Base-by-base conservation (phyloP, 2,329 filamentous ascomycete species). In the Pseudocercospora macadamiae region DNA sequence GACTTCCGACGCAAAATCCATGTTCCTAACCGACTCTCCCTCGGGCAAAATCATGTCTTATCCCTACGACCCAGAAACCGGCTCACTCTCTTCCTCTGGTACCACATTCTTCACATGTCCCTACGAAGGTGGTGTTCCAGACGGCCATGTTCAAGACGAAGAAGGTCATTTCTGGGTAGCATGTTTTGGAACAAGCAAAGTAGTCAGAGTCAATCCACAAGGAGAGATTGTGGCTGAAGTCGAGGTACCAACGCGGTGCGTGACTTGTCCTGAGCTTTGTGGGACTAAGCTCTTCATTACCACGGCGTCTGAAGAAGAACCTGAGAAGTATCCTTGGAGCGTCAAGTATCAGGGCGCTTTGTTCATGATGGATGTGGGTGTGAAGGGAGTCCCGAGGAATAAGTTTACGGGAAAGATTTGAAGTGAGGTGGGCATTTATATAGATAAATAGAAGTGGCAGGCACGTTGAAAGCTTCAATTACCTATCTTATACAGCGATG, bases 141-240 rank as follows among this genome's bases (percentile, higher is more conserved):
- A 97, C 74, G 93, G 93, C 2, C 93, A 93, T 76, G 87, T 88
- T 62, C 84, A 96, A 69, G 93, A 97, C 71, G 83, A 82, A 42
- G 86, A 96, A 55, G 92, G 91, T n/a, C 88, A 89, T 77, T 82
- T 96, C 69, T 97, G 93, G 93, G 87, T 89, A 61, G 90, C 91
- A 6, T 81, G 95, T n/a, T 95, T 91, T 71, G 91, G 91, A 54
- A 89, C 89, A 62, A 80, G 84, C 59, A 84, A 86, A 60, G 90
- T 96, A 21, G 77, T 96, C 64, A 86, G 89, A 72, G 88, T 96
- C 69, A 85, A 83, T 48, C 84, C 86, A 3, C 74, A 82, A 51
- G 91, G 91, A 2, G 78, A 86, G 68, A 76, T 96, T 26, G 80
- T 93, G 4, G 91, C 90, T 5, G 84, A 91, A 76, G 81, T 97